These are phyloP conservation scores for Kodamaea plutei DNA, from an alignment of 1,139 yeast species.

Conservation along the genomic window DNA sequence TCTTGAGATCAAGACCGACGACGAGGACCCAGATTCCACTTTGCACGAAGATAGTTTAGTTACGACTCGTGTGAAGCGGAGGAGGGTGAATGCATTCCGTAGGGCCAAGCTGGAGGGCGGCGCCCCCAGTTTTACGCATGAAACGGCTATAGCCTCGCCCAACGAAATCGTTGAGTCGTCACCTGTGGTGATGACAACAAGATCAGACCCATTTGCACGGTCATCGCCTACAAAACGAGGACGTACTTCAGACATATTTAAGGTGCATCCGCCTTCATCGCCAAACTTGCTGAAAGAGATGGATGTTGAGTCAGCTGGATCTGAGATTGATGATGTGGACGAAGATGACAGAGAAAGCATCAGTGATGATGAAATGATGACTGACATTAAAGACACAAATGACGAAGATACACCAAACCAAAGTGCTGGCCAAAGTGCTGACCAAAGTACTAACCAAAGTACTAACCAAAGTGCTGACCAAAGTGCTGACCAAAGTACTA, in stretches of 20 bases:
- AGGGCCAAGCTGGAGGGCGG: slow-evolving; percentile 1
- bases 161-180: slow-evolving; percentile 15
- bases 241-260: slow-evolving; percentile 5
- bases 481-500: too few species aligned
- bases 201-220: slow-evolving; percentile 8
- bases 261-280: slow-evolving; percentile 5
- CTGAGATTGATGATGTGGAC: slow-evolving; percentile 2
- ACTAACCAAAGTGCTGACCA: too few species aligned
- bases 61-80: slow-evolving; percentile 10
- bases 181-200: slow-evolving; percentile 9
- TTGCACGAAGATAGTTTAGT: slow-evolving; percentile 14
- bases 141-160: slow-evolving; percentile 10
- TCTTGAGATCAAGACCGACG: slow-evolving; percentile 13
- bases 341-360: too few species aligned
- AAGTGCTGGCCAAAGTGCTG: too few species aligned
- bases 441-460: too few species aligned
- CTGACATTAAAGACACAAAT: slow-evolving; percentile 7
- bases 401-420: too few species aligned
- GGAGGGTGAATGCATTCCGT: slow-evolving; percentile 5
- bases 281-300: slow-evolving; percentile 3
- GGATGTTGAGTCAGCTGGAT: neutral
- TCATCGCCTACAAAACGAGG: slow-evolving; percentile 15
- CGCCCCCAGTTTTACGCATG: too few species aligned
- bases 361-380: slow-evolving; percentile 4
- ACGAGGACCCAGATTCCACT: slow-evolving; percentile 12